A percentile compares a stretch with the other conserved stretches of the same genome.
phyloP scores from a whole-genome alignment of 257 asterid species.

The Solanum sitiens region DNA sequence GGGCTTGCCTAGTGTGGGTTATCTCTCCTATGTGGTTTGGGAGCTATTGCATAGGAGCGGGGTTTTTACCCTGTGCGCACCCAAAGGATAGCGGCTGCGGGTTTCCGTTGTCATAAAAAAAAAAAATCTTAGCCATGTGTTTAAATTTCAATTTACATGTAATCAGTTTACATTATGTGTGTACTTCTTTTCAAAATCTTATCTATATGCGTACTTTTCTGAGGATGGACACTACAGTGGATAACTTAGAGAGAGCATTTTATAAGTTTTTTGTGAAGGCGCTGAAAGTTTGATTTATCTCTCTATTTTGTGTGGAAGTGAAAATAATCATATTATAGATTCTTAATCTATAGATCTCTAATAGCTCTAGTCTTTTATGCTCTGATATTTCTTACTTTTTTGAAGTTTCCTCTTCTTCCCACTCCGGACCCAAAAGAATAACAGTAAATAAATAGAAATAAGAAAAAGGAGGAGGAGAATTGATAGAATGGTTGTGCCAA shows the following conservation, averaged over 20 bases:
- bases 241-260: background rate
- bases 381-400: background rate
- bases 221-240: background rate
- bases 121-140: background rate
- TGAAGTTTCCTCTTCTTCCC: background rate
- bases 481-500: constrained; percentile 2
- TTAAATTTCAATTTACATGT: background rate
- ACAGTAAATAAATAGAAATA: background rate
- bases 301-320: background rate
- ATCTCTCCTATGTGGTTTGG: background rate
- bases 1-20: background rate
- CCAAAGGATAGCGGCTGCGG: background rate
- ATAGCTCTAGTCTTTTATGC: background rate
- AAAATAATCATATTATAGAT: background rate
- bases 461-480: background rate
- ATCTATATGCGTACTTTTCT: background rate
- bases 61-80: background rate
- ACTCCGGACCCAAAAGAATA: background rate
- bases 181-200: no score
- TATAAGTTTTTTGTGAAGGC: background rate
- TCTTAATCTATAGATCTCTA: background rate
- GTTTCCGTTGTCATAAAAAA: background rate
- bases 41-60: background rate
- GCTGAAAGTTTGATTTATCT: background rate
- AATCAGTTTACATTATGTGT: background rate